Base-by-base conservation (phyloP, 1,284 basidiomycete species). In the Boletus mariae region DNA sequence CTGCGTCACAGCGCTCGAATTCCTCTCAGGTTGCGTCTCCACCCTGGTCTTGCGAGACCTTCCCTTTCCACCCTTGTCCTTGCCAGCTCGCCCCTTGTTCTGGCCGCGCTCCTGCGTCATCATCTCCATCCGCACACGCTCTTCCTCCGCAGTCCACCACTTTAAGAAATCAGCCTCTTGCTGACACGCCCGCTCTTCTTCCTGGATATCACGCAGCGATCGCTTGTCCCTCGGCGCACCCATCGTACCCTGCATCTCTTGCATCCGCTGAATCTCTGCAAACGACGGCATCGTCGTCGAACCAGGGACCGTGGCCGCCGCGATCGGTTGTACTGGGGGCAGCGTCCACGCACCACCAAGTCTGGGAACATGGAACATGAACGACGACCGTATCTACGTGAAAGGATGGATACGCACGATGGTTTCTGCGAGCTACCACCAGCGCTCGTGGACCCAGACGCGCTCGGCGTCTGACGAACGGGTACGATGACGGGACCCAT, bases 131-230 rank as follows among this genome's bases (percentile, higher is more conserved):
- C 43, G 55, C 17, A 88, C 69, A 11, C 87, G 76, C 56, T 83
- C 84, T 70, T 94, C 89, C 67, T 94, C 92, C 5, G 79, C 83
- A 1, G 81, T 75, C 92, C 92, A 94, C 92, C 92, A 94, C 57
- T 75, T 78, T 68, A 94, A 69, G 65, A 94, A 95, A 53, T 90
- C 88, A 2, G 75, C 82, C 69, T 94, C 92, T 54, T 83, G 82
- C 68, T 93, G 92, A 41, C 75, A 82, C 34, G 76, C 58, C 29
- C 73, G 73, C 68, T 94, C 93, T 67, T 95, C 91, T 54, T 85
- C 83, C 68, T 94, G 92, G 43, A 95, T 95, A 59, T 94, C 84
- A n/a, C 76, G 72, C 55, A 94, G 72, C 38, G 85, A 88, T 42
- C 80, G 77, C 58, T 82, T 82, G 49, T 80, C 80, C 59, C 78